A percentile compares a stretch with the other conserved stretches of the same genome.
These are phyloP conservation scores for Aspergillus caelatus DNA, from an alignment of 2,329 filamentous ascomycete genomes.

Conservation along the genomic window DNA sequence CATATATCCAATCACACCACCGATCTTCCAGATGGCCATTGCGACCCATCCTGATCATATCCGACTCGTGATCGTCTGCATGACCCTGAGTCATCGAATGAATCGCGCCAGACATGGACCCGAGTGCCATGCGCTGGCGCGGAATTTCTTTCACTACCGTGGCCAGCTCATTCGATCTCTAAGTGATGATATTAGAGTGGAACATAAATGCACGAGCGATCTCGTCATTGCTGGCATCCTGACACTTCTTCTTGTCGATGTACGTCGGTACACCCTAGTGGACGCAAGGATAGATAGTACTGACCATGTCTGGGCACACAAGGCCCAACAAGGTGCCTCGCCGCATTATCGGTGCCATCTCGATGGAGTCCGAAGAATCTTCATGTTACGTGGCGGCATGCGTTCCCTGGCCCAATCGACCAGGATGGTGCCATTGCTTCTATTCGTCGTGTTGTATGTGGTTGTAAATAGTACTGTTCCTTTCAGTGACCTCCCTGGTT, in stretches of 20 bases:
- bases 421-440: slow-evolving; percentile 27
- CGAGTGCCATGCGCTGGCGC: slow-evolving; percentile 20
- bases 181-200: slow-evolving; percentile 25
- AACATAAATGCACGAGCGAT: slow-evolving; percentile 20
- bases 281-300: not conserved
- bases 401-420: slow-evolving; percentile 20
- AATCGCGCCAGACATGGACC: slow-evolving; percentile 27
- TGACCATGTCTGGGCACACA: slow-evolving; percentile 3
- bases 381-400: slow-evolving; percentile 39
- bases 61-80: slow-evolving; percentile 33
- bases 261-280: slow-evolving; percentile 20
- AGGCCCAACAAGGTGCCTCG: slow-evolving; percentile 35
- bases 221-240: slow-evolving; percentile 36
- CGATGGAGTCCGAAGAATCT: slow-evolving; percentile 35
- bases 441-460: slow-evolving; percentile 22
- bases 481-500: too few species aligned
- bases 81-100: slow-evolving; percentile 38
- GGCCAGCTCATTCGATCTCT: slow-evolving; percentile 36
- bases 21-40: slow-evolving; percentile 19
- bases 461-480: slow-evolving; percentile 15
- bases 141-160: slow-evolving; percentile 34
- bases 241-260: slow-evolving; percentile 36
- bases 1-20: slow-evolving; percentile 29
- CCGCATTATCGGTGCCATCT: slow-evolving; percentile 41
- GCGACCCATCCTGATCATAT: slow-evolving; percentile 31